Base-by-base conservation (phyloP, 2,329 filamentous ascomycete species). In the Penicillium frequentans region DNA sequence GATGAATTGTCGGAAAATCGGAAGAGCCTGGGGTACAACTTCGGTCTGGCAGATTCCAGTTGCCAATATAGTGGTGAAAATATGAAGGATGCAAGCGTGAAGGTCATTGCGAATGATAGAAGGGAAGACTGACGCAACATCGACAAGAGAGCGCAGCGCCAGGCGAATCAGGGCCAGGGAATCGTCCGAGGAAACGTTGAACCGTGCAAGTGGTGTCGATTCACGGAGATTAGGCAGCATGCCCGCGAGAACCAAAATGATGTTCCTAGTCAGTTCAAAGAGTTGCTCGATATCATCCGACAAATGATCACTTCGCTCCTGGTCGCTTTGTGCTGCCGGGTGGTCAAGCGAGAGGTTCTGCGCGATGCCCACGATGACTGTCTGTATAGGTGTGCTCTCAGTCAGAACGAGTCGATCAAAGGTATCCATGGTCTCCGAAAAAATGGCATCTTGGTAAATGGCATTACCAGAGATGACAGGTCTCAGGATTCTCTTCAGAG, bases 281-380 rank as follows among this genome's bases (percentile, higher is more conserved):
- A 99, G 83, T 75, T 99, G 95, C 70, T 99, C 95, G 61, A 99
- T 96, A 70, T 99, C 95, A 69, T 99, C 95, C 0, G 91, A 96
- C 11, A 99, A 79, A 71, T 95, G 89, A 52, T 92, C 90, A 39
- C 88, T 86, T 29, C 82, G 78, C 60, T 84, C 82, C 61, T 86
- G 81, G 49, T 84, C 81, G 64, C 85, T 86, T 60, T 90, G 86
- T 3, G 95, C 93, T 1, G 93, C 96, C 2, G 93, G 93, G 73
- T 99, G 95, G 2, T 91, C 89, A 19, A 98, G 83, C 66, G 93
- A 97, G 16, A 99, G 80, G 49, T 91, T 93, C 54, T 93, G 85
- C 1, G 93, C 93, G 67, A 98, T 97, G 66, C 96, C 90, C 9
- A 99, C 92, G 69, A 99, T 96, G 27, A 96, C 91, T 0, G 85